Evolutionary conservation across 176 grass and related monocot genomes (phyloP), one percentile per base, ranked within the genome.

Genomic region (Musa acuminata): DNA sequence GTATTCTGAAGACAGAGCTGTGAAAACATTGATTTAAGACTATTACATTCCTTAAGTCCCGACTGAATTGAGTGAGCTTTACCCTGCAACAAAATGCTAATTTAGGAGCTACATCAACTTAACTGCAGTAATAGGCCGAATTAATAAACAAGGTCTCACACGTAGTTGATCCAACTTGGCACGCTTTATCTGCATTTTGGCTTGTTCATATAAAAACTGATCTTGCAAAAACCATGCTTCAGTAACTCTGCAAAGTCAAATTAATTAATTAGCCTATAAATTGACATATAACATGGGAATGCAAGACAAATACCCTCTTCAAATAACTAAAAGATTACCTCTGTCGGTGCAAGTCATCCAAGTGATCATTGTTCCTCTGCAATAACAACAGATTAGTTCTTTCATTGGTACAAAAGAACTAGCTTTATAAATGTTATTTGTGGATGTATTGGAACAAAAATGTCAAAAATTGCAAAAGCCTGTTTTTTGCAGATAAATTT

Each of bases 11-110:
- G 16, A 77, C 58, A 72, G 55, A 83, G 51, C 16, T 83, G 63
- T 78, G 82, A 89, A 87, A 94, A 82, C 75, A 81, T 84, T 22
- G 77, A 85, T 99, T 99, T 87, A 62, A 99, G 64, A 84, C 75
- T 75, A 84, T n/a, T 24, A 51, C 84, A 93, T 75, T 98, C 86
- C 58, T 78, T 69, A 78, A 75, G 79, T 78, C 84, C 66, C 75
- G 71, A 69, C 71, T 87, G 53, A 55, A 43, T 83, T 80, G 76
- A 19, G 27, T 86, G 80, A 52, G 75, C 66, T 71, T 78, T 88
- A 73, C 75, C 85, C 95, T 98, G 85, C 55, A 78, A 82, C 70
- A 86, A 71, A 82, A 82, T 54, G 52, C 14, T 64, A 72, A 80
- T 48, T 71, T 83, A 81, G 73, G 66, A 84, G 73, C 52, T 79